A percentile compares a stretch with the other conserved stretches of the same genome.
phyloP scores from a whole-genome alignment of 352 stramenopile genomes.

The Pythium brachiatum region DNA sequence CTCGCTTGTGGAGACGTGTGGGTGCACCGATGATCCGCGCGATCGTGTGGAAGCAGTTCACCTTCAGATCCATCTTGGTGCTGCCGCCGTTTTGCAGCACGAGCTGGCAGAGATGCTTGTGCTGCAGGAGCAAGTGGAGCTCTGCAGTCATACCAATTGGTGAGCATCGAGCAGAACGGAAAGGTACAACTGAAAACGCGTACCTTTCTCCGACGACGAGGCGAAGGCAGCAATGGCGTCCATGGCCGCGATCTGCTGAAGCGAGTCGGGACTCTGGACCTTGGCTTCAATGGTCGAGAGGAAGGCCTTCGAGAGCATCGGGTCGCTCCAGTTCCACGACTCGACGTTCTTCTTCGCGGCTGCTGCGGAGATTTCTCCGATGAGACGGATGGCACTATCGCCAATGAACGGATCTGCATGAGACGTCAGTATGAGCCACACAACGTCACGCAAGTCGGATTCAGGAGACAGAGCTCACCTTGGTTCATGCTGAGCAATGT shows the following conservation, averaged over 20 bases:
- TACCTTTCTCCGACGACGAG: constrained; percentile 79
- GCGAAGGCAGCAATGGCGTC: constrained; percentile 78
- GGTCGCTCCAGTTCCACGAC: constrained; percentile 77
- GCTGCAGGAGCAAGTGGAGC: constrained; percentile 65
- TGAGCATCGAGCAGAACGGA: not conserved
- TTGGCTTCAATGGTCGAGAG: constrained; percentile 70
- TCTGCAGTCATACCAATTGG: constrained; percentile 36
- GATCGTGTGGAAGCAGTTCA: constrained; percentile 69
- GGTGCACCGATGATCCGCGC: constrained; percentile 48
- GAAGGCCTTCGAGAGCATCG: constrained; percentile 73
- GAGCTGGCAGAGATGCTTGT: constrained; percentile 58
- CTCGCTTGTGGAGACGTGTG: constrained; percentile 41
- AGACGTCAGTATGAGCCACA: not conserved
- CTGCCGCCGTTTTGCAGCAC: constrained; percentile 57
- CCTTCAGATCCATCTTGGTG: constrained; percentile 71
- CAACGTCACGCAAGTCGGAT: not conserved
- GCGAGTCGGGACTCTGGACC: constrained; percentile 53
- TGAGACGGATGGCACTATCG: constrained; percentile 64
- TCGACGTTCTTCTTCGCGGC: constrained; percentile 62
- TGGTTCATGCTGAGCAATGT: constrained; percentile 60
- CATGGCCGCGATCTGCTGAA: constrained; percentile 84
- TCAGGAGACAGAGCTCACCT: constrained; percentile 29
- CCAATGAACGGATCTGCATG: constrained; percentile 70
- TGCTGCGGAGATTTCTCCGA: constrained; percentile 75
- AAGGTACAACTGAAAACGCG: not conserved